Base-by-base conservation (phyloP, 2,329 filamentous ascomycete genomes). In the Curvularia sp. region DNA sequence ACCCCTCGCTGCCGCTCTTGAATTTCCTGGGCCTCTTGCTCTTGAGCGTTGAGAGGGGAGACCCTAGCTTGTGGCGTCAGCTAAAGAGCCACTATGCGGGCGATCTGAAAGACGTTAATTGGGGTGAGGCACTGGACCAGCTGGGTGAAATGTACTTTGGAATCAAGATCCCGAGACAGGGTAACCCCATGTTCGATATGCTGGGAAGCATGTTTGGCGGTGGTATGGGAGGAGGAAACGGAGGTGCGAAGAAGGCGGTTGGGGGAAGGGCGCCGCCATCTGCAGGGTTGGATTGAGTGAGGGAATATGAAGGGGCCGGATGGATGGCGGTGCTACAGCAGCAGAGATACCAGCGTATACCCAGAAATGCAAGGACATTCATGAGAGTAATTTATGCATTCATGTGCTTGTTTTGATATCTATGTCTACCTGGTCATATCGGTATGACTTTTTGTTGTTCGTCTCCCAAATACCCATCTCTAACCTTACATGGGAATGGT, bases 61-160 rank as follows among this genome's bases (percentile, higher is more conserved):
- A 82, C n/a, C 78, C 84, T 18, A 91, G 96, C 69, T 80, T 96
- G 49, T 99, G 91, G 81, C 88, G 88, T 72, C 89, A 93, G 76
- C 81, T 99, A 66, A 87, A 89, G 68, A 86, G 85, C 60, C 95
- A 96, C 74, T 99, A 98, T 78, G 86, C 88, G 38, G 77, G 82
- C 5, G 87, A 96, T 71, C 85, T 98, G 58, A 88, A 88, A 69
- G 94, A 98, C 68, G 83, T 88, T 1, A 83, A 84, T 12, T 98
- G 94, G 94, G 86, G 88, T 33, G 93, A 84, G 60, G 85, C 92
- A 24, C 81, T 99, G 60, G 89, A 93, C 68, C 88, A 92, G 77
- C 89, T 99, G 69, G 94, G 90, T 49, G 94, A 99, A 81, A 93
- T 97, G 87, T 99, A 98, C 82, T 99, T 99, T 80, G 88, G 88